phyloP scores from a whole-genome alignment of 768 basidiomycete genomes.

The Lentinula boryana region DNA sequence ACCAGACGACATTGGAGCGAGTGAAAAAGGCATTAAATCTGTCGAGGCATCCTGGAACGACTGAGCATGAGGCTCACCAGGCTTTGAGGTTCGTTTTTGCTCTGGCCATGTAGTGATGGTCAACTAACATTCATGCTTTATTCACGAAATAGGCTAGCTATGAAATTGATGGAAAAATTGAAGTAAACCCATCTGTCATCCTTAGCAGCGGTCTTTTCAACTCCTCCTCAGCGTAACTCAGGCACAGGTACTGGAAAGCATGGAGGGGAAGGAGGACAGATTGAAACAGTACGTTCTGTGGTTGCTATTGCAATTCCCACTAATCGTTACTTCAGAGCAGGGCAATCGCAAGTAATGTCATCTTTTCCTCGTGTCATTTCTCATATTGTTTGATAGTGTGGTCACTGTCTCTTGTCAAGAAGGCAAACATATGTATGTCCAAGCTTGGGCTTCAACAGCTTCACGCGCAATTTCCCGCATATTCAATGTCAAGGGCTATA shows the following conservation, averaged over 20 bases:
- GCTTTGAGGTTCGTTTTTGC: background rate
- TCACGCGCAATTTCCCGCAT: background rate
- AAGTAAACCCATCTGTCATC: background rate
- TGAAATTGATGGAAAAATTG: background rate
- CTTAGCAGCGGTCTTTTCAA: background rate
- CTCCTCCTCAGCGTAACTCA: conserved; percentile 16
- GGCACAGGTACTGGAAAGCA: conserved; percentile 19
- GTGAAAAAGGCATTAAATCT: background rate
- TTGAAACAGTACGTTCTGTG: conserved; percentile 19
- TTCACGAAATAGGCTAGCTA: background rate
- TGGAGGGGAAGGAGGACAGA: conserved; percentile 17
- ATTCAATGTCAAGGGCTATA: background rate
- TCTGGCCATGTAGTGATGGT: background rate
- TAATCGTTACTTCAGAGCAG: background rate
- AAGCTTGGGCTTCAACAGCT: background rate
- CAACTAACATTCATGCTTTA: background rate
- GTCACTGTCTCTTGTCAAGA: background rate
- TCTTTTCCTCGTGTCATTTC: background rate
- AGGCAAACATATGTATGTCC: background rate
- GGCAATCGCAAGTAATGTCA: background rate
- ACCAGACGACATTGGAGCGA: background rate
- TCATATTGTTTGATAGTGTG: background rate
- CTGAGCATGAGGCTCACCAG: background rate
- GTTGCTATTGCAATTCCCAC: background rate
- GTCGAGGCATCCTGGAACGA: background rate